A percentile compares a stretch with the other conserved stretches of the same genome.
phyloP scores from a whole-genome alignment of 768 basidiomycete genomes.

The Suillus discolor region DNA sequence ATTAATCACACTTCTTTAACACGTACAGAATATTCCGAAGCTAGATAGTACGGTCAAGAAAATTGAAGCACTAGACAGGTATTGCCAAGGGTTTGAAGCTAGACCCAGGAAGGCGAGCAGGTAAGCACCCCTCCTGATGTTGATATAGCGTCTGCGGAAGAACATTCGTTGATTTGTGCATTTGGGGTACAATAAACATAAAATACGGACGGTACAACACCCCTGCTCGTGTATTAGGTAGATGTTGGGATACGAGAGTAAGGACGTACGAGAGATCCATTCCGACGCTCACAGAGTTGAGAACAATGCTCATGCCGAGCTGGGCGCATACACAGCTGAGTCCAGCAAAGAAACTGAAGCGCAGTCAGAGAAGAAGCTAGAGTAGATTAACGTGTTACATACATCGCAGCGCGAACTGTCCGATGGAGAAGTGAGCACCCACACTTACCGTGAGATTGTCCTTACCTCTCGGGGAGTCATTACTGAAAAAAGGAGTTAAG shows the following conservation, averaged over 20 bases:
- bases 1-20: background rate
- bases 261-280: conserved; percentile 22
- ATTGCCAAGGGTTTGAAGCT: conserved; percentile 15
- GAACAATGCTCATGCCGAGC: conserved; percentile 21
- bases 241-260: background rate
- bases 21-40: conserved; percentile 14
- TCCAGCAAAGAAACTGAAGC: conserved; percentile 21
- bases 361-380: conserved; percentile 8
- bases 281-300: conserved; percentile 23
- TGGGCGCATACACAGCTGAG: conserved; percentile 22
- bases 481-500: background rate
- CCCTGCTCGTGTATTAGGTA: background rate
- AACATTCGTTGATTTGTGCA: background rate
- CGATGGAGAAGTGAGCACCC: background rate
- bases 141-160: conserved; percentile 14
- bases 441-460: background rate
- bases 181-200: background rate
- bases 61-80: conserved; percentile 11
- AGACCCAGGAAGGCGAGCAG: conserved; percentile 11
- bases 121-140: conserved; percentile 17
- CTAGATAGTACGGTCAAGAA: conserved; percentile 13
- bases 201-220: background rate
- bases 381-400: background rate
- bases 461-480: conserved; percentile 14
- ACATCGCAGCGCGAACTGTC: conserved; percentile 14